phyloP scores from a whole-genome alignment of 75 land plant species.

The Selaginella tamariscina region DNA sequence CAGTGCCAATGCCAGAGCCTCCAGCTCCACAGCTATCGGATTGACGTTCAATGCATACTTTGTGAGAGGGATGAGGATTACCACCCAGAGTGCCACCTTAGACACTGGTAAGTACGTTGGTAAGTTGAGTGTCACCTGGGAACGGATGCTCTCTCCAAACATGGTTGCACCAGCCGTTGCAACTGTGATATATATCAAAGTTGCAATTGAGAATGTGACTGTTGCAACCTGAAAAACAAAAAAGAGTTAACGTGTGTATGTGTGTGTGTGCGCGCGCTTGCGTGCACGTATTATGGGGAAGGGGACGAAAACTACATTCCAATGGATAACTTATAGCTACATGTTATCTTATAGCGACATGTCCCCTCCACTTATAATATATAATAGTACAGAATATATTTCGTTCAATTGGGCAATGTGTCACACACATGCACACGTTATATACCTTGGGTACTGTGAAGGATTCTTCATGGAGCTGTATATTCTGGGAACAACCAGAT shows the following conservation, averaged over 20 bases:
- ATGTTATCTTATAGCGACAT: too few relatives aligned
- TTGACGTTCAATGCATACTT: constrained; percentile 63
- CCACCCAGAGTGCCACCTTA: constrained; percentile 64
- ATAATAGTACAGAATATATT: background rate
- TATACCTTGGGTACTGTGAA: constrained; percentile 50
- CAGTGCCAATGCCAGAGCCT: constrained; percentile 17
- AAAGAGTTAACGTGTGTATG: background rate
- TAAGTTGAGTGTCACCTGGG: constrained; percentile 81
- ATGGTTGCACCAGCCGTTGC: constrained; percentile 54
- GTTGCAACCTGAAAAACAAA: constrained; percentile 34
- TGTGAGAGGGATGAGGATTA: constrained; percentile 64
- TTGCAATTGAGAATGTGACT: constrained; percentile 44
- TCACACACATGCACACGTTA: background rate
- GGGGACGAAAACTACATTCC: background rate
- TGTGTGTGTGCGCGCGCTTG: too few relatives aligned
- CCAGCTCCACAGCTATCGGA: constrained; percentile 53
- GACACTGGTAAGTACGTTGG: constrained; percentile 41
- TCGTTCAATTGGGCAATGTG: background rate
- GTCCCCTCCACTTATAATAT: background rate
- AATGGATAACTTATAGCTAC: too few relatives aligned
- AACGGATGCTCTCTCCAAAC: constrained; percentile 38
- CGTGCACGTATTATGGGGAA: constrained; percentile 13
- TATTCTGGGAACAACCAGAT: constrained; percentile 55
- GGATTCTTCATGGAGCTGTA: constrained; percentile 66
- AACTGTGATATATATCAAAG: constrained; percentile 31